phyloP scores from a whole-genome alignment of 2,329 filamentous ascomycete genomes.

The Penicillium sp. region DNA sequence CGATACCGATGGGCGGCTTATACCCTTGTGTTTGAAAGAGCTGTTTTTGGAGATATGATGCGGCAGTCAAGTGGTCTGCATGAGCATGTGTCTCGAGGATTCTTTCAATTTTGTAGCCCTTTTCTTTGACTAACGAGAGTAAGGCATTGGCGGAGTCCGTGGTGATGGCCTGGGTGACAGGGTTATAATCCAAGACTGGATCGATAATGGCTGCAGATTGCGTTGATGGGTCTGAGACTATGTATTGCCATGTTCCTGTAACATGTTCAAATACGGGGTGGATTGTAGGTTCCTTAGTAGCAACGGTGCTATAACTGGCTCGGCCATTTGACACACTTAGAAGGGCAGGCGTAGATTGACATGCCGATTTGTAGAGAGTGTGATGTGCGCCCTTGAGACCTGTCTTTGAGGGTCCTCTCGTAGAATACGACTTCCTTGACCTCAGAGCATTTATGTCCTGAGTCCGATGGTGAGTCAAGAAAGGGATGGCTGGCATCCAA shows the following conservation, averaged over 20 bases:
- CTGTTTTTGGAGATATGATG: conserved; percentile 56
- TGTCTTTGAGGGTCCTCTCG: background rate
- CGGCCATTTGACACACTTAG: background rate
- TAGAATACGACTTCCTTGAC: background rate
- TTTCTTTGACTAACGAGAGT: conserved; percentile 44
- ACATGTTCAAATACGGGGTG: conserved; percentile 38
- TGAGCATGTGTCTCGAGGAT: conserved; percentile 62
- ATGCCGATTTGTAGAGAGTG: background rate
- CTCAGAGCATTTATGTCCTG: background rate
- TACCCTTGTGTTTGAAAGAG: conserved; percentile 39
- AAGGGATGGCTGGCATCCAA: background rate
- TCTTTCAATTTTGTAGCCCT: conserved; percentile 51
- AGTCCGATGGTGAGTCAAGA: background rate
- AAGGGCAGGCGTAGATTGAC: background rate
- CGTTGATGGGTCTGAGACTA: conserved; percentile 58
- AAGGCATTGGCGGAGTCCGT: conserved; percentile 57
- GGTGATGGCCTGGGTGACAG: conserved; percentile 43
- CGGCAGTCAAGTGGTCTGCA: conserved; percentile 59
- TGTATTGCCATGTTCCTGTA: conserved; percentile 63
- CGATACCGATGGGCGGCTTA: conserved; percentile 56
- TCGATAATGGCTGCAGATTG: conserved; percentile 60
- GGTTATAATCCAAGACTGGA: conserved; percentile 61
- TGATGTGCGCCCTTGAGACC: background rate
- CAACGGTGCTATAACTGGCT: conserved; percentile 8
- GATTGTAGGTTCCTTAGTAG: conserved; percentile 23